These are phyloP conservation scores for Pichia scutulata DNA, from an alignment of 805 yeast genomes.

Conservation along the genomic window DNA sequence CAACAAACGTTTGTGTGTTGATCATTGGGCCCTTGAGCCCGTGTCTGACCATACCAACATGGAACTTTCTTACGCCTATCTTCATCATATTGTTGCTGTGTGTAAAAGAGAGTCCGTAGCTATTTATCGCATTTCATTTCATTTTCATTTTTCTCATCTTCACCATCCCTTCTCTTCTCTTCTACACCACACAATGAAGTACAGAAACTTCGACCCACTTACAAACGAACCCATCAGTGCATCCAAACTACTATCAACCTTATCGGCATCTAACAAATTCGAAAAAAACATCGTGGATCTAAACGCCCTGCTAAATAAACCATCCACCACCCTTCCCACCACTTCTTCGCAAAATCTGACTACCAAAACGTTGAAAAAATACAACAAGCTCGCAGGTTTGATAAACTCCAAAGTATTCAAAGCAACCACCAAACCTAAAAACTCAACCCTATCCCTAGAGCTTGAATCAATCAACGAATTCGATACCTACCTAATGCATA, in stretches of 20 bases:
- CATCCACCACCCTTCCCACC: background rate
- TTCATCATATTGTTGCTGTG: no score
- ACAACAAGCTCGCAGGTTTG: background rate
- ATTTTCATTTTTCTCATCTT: no score
- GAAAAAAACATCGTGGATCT: background rate
- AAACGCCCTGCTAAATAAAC: background rate
- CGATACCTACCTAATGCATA: slow-evolving; percentile 30
- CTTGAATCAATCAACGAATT: slow-evolving; percentile 13
- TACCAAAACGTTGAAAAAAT: background rate
- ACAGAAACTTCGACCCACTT: slow-evolving; percentile 13
- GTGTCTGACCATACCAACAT: background rate
- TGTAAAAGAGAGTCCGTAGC: no score
- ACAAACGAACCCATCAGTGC: slow-evolving; percentile 13
- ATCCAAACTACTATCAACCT: slow-evolving; percentile 1
- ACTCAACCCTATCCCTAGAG: background rate
- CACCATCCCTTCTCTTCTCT: background rate
- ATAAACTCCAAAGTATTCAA: slow-evolving; percentile 3
- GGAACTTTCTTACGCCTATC: slow-evolving; percentile 1
- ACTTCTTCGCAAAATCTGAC: background rate
- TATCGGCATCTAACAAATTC: background rate
- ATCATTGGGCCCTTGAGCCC: slow-evolving; percentile 38
- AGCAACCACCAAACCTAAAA: background rate
- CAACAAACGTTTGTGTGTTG: slow-evolving; percentile 70
- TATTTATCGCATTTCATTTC: no score
- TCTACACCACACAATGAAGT: slow-evolving; percentile 1